These are phyloP conservation scores for Termitomyces sp. DNA, from an alignment of 768 basidiomycete genomes.

Conservation along the genomic window DNA sequence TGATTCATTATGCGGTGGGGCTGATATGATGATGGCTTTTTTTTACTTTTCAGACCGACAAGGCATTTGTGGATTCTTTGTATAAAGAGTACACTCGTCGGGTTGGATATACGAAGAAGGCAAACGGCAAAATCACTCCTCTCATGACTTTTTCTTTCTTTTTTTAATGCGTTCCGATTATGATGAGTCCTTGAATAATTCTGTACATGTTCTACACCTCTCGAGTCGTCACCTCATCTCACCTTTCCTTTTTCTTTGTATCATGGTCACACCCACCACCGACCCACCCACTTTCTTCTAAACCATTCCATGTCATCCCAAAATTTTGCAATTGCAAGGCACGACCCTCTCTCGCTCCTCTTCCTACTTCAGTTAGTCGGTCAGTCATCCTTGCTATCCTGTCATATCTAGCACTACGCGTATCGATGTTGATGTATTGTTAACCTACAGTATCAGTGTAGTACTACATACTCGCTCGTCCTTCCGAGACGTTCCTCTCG, in stretches of 20 bases:
- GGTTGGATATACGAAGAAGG: constrained; percentile 6
- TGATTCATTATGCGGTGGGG: neutral
- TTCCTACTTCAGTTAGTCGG: neutral
- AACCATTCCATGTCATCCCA: neutral
- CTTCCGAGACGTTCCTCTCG: neutral
- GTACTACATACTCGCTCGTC: constrained; percentile 8
- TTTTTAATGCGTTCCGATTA: neutral
- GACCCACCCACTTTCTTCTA: neutral
- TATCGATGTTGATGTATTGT: constrained; percentile 19
- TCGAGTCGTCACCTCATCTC: neutral
- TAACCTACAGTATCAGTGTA: constrained; percentile 17
- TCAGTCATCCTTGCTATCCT: constrained; percentile 5
- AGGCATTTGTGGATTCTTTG: constrained; percentile 58
- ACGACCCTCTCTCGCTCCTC: neutral
- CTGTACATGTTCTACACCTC: neutral
- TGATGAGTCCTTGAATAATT: neutral
- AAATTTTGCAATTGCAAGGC: neutral
- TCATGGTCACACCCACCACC: neutral
- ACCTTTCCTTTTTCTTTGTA: constrained; percentile 4
- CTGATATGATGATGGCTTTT: neutral
- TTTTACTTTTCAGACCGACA: constrained; percentile 46
- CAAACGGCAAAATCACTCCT: neutral
- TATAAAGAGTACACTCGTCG: constrained; percentile 44
- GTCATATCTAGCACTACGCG: constrained; percentile 18
- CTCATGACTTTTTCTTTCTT: neutral